These are phyloP conservation scores for Xerocomellus intermedius DNA, from an alignment of 768 basidiomycete genomes.

Conservation along the genomic window DNA sequence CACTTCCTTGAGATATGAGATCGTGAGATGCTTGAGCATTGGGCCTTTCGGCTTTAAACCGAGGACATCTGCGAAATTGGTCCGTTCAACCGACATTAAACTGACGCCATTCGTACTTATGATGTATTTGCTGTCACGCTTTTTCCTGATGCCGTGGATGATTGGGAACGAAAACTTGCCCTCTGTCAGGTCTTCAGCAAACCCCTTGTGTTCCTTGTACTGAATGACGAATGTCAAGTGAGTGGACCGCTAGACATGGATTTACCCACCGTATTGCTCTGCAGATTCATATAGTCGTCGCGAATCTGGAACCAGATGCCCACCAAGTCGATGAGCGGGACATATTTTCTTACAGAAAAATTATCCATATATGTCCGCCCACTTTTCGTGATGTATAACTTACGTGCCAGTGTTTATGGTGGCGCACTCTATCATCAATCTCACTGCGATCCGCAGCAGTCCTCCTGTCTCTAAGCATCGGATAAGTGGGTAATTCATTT, in stretches of 20 bases:
- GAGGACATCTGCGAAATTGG: conserved; percentile 66
- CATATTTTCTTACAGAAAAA: conserved; percentile 42
- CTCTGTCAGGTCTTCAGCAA: conserved; percentile 92
- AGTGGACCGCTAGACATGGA: background rate
- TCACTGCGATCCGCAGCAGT: conserved; percentile 84
- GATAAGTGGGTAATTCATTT: background rate
- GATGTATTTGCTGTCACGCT: conserved; percentile 73
- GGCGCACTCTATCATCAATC: conserved; percentile 90
- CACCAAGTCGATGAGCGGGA: conserved; percentile 55
- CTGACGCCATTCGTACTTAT: conserved; percentile 62
- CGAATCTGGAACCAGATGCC: conserved; percentile 60
- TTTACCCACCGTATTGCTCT: conserved; percentile 20
- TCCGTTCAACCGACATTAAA: background rate
- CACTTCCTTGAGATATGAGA: conserved; percentile 69
- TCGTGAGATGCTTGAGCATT: conserved; percentile 76
- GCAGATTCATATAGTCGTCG: conserved; percentile 49
- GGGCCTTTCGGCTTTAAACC: conserved; percentile 84
- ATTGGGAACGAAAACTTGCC: conserved; percentile 98
- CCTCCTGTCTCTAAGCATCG: conserved; percentile 82
- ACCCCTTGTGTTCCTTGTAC: conserved; percentile 85
- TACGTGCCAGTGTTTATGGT: conserved; percentile 60
- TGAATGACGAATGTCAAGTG: conserved; percentile 27
- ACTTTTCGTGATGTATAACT: conserved; percentile 17
- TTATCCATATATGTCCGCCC: background rate
- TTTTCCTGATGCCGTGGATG: conserved; percentile 85